Percentiles rank a stretch among this genome's conserved stretches.
These are phyloP conservation scores for Pleurotus giganteus DNA, from an alignment of 768 basidiomycete genomes.

Conservation along the genomic window DNA sequence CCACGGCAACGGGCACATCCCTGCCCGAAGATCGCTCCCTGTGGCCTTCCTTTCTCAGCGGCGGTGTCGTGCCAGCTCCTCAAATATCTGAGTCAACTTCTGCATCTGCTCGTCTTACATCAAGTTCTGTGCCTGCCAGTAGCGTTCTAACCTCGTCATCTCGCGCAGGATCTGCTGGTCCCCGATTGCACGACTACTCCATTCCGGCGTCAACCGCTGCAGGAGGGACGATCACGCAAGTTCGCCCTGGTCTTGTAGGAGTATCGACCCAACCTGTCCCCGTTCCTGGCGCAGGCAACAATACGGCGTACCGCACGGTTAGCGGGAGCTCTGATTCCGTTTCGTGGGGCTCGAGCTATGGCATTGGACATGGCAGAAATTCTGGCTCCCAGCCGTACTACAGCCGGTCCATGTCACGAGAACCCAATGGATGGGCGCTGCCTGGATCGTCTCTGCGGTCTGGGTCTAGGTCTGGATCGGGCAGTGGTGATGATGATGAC, in stretches of 20 bases:
- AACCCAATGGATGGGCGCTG: conserved; percentile 45
- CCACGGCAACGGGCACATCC: conserved; percentile 60
- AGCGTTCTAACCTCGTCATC: conserved; percentile 21
- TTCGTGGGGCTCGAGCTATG: conserved; percentile 25
- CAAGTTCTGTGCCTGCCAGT: conserved; percentile 52
- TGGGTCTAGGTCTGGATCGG: conserved; percentile 25
- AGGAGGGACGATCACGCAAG: conserved; percentile 47
- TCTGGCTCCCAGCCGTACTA: conserved; percentile 21
- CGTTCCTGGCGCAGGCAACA: not conserved
- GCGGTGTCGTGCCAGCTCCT: conserved; percentile 61
- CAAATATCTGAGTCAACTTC: conserved; percentile 20
- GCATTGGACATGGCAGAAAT: conserved; percentile 25
- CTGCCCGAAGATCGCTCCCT: conserved; percentile 92
- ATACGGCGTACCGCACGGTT: conserved; percentile 23
- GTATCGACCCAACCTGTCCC: conserved; percentile 20
- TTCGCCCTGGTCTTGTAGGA: conserved; percentile 56
- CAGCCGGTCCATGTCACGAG: conserved; percentile 16
- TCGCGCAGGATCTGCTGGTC: conserved; percentile 40
- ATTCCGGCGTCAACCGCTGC: conserved; percentile 35
- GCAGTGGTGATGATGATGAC: conserved; percentile 30
- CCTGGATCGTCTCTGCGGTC: conserved; percentile 53
- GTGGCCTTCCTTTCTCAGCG: conserved; percentile 84
- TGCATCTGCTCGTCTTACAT: conserved; percentile 28
- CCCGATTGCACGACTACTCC: conserved; percentile 66
- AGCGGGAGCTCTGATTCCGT: conserved; percentile 26